Percentiles rank a stretch among this genome's conserved stretches.
phyloP scores from a whole-genome alignment of 495 filamentous ascomycete species.

The Aspergillus biplanus region DNA sequence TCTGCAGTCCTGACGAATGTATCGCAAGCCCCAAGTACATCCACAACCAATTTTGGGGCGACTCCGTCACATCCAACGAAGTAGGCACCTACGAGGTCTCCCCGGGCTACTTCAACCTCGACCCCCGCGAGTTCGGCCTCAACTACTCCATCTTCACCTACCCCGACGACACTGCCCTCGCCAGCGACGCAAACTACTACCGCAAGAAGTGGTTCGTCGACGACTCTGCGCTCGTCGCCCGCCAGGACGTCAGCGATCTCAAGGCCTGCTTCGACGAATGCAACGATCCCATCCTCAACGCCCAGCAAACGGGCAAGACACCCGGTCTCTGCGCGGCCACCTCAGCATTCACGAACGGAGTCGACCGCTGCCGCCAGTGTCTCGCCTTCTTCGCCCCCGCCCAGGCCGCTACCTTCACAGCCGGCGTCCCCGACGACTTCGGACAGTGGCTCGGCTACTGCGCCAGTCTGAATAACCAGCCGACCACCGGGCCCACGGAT shows the following conservation, averaged over 20 bases:
- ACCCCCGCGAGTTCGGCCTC: conserved; percentile 64
- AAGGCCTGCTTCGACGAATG: conserved; percentile 58
- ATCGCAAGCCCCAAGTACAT: conserved; percentile 42
- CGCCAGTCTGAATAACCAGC: neutral
- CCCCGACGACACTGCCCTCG: neutral
- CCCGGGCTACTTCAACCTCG: conserved; percentile 65
- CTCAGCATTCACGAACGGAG: conserved; percentile 44
- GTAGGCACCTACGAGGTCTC: conserved; percentile 53
- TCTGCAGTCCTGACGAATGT: conserved; percentile 61
- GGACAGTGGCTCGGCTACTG: conserved; percentile 16
- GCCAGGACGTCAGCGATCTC: conserved; percentile 16
- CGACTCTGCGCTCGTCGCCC: neutral
- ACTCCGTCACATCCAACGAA: conserved; percentile 33
- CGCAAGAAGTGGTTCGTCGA: conserved; percentile 7
- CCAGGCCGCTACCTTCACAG: neutral
- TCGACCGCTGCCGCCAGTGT: conserved; percentile 41
- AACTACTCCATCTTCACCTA: conserved; percentile 60
- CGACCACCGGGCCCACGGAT: neutral
- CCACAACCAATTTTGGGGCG: conserved; percentile 42
- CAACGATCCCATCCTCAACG: conserved; percentile 52
- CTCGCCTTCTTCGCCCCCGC: neutral
- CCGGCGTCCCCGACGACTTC: conserved; percentile 8
- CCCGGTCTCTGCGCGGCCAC: conserved; percentile 44
- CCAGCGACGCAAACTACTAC: neutral
- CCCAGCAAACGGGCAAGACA: conserved; percentile 49